A percentile compares a stretch with the other conserved stretches of the same genome.
These are phyloP conservation scores for Bodo saltans DNA, from an alignment of 78 protist species.

Conservation along the genomic window DNA sequence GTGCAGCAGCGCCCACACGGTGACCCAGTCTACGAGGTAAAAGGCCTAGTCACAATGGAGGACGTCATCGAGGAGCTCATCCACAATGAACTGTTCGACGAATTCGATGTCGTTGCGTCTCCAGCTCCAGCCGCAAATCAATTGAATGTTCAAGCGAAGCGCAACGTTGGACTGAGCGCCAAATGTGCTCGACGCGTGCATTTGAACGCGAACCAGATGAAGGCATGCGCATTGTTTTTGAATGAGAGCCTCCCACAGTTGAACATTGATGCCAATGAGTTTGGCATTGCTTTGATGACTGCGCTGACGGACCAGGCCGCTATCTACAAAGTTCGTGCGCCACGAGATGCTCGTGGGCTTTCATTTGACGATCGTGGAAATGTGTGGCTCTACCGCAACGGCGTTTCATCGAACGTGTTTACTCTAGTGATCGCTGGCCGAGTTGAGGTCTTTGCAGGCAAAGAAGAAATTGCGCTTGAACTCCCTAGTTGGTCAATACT, in stretches of 20 bases:
- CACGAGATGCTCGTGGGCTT: neutral
- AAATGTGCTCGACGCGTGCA: neutral
- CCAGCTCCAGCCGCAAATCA: neutral
- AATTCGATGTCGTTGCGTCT: neutral
- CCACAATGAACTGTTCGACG: neutral
- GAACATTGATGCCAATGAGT: neutral
- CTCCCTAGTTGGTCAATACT: too few relatives aligned
- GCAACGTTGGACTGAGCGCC: neutral
- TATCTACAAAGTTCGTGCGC: neutral
- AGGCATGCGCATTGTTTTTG: neutral
- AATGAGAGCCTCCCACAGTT: neutral
- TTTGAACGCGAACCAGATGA: neutral
- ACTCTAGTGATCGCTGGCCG: neutral
- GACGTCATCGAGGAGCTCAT: conserved; percentile 40
- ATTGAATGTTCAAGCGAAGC: neutral
- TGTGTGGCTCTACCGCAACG: neutral
- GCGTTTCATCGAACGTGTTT: neutral
- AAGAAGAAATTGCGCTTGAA: too few relatives aligned
- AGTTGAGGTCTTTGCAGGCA: neutral
- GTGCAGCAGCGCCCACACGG: conserved; percentile 40
- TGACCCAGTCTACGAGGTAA: conserved; percentile 73
- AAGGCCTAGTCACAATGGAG: conserved; percentile 83
- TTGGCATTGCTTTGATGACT: neutral
- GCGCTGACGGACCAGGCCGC: neutral
- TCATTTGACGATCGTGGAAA: neutral